Conservation (phyloP, 2,329 filamentous ascomycete genomes). For the Cladosporium halotolerans region DNA sequence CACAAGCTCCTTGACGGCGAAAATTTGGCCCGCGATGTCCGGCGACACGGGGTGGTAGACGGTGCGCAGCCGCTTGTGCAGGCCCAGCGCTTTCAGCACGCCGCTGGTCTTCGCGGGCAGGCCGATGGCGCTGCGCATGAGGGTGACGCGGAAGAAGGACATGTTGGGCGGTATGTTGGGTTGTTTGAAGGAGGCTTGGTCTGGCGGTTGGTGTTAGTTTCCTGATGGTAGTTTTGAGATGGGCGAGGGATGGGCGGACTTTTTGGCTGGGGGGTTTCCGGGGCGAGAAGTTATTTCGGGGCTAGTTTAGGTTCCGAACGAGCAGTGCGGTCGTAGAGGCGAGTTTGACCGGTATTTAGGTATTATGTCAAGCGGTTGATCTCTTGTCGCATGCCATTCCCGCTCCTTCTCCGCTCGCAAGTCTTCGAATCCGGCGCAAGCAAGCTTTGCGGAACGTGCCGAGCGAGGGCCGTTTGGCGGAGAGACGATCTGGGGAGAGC, state of each 20-base stretch:
- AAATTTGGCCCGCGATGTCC: conserved; percentile 80
- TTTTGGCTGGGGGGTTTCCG: too few relatives aligned
- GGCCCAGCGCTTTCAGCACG: conserved; percentile 76
- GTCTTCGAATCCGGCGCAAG: conserved; percentile 1
- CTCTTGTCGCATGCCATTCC: not conserved
- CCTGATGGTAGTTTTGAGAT: not conserved
- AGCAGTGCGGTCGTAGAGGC: not conserved
- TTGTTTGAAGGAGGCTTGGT: not conserved
- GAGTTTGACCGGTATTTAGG: not conserved
- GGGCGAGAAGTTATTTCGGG: not conserved
- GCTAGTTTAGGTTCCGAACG: not conserved
- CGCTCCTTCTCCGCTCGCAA: conserved; percentile 1
- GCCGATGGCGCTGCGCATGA: conserved; percentile 83
- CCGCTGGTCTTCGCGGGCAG: conserved; percentile 70
- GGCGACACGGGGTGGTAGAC: conserved; percentile 83
- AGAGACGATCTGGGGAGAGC: conserved; percentile 10
- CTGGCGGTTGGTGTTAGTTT: not conserved
- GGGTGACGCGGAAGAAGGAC: conserved; percentile 85
- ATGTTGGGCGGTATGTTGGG: conserved; percentile 38
- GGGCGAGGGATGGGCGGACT: not conserved
- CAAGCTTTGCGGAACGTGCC: conserved; percentile 5
- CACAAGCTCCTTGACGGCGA: conserved; percentile 90
- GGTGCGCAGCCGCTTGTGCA: conserved; percentile 75
- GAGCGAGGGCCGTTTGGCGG: not conserved
- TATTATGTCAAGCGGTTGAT: not conserved